Conservation (phyloP, 2,329 filamentous ascomycete species). For the Trematosphaeria pertusa region DNA sequence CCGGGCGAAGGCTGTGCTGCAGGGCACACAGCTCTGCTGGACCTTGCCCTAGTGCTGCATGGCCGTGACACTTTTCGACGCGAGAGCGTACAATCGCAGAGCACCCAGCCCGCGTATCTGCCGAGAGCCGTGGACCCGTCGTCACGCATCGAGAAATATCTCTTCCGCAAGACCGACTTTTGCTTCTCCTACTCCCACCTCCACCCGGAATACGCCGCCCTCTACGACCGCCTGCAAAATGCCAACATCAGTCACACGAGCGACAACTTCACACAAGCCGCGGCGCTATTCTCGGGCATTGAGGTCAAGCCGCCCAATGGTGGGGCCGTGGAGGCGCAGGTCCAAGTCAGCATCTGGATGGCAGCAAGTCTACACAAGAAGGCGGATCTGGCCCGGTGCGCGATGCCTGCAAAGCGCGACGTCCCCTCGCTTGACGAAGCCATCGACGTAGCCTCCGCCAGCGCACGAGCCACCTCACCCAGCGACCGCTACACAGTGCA, state of each 20-base stretch:
- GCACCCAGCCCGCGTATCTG: slow-evolving; percentile 11
- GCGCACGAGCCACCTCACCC: slow-evolving; percentile 4
- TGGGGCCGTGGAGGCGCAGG: not conserved
- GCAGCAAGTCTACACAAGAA: slow-evolving; percentile 6
- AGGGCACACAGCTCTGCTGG: slow-evolving; percentile 15
- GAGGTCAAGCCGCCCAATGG: not conserved
- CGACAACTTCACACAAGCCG: slow-evolving; percentile 15
- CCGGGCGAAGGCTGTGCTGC: slow-evolving; percentile 15
- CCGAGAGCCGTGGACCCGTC: slow-evolving; percentile 1
- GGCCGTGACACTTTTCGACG: slow-evolving; percentile 8
- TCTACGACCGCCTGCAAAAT: slow-evolving; percentile 16
- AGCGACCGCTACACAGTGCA: too few species aligned
- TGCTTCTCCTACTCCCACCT: slow-evolving; percentile 23
- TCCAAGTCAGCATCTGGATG: slow-evolving; percentile 5
- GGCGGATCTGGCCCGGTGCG: not conserved
- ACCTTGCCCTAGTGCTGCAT: slow-evolving; percentile 15
- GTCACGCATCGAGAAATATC: slow-evolving; percentile 2
- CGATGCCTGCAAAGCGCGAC: not conserved
- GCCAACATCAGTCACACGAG: slow-evolving; percentile 11
- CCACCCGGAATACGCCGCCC: slow-evolving; percentile 10
- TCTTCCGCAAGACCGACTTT: slow-evolving; percentile 23
- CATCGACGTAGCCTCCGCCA: slow-evolving; percentile 5
- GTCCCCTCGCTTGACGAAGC: slow-evolving; percentile 3
- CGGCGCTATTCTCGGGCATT: slow-evolving; percentile 1
- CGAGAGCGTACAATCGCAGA: slow-evolving; percentile 24